These are phyloP conservation scores for Ophiostoma ulmi DNA, from an alignment of 2,329 filamentous ascomycete genomes.

Conservation along the genomic window DNA sequence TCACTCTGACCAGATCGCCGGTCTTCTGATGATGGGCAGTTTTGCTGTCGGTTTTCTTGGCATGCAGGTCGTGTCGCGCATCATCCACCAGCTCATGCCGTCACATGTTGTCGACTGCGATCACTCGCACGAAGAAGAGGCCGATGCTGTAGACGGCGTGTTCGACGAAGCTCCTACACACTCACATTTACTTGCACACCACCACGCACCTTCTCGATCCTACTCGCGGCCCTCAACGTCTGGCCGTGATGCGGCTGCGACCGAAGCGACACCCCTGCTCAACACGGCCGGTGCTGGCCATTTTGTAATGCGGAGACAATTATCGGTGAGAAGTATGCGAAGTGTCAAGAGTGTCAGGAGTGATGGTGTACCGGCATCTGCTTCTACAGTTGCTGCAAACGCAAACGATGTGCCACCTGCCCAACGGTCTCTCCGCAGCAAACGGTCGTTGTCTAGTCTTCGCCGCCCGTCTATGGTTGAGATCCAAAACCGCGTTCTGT, in stretches of 20 bases:
- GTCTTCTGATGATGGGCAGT: conserved; percentile 62
- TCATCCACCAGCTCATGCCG: conserved; percentile 69
- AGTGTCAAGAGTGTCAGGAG: background rate
- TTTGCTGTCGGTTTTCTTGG: conserved; percentile 69
- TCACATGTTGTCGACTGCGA: conserved; percentile 78
- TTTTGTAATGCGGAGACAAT: background rate
- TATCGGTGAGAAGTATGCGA: background rate
- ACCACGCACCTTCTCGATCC: background rate
- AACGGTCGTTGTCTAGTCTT: conserved; percentile 27
- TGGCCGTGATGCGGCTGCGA: background rate
- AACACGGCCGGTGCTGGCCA: background rate
- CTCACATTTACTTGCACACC: background rate
- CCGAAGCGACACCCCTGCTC: background rate
- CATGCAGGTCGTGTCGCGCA: conserved; percentile 66
- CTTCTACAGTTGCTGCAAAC: background rate
- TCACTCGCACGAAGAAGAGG: conserved; percentile 56
- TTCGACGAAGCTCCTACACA: background rate
- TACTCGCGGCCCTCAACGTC: background rate
- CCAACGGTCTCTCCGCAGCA: conserved; percentile 22
- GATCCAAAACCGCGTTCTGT: conserved; percentile 54
- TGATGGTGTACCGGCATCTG: background rate
- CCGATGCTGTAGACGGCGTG: background rate
- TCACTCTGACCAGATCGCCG: conserved; percentile 61
- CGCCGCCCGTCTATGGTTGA: conserved; percentile 51
- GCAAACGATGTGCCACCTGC: background rate